Percentiles rank a stretch among this genome's conserved stretches.
Evolutionary conservation across 1,139 yeast genomes (phyloP).

Genomic region (Insectozyma bohioensis): DNA sequence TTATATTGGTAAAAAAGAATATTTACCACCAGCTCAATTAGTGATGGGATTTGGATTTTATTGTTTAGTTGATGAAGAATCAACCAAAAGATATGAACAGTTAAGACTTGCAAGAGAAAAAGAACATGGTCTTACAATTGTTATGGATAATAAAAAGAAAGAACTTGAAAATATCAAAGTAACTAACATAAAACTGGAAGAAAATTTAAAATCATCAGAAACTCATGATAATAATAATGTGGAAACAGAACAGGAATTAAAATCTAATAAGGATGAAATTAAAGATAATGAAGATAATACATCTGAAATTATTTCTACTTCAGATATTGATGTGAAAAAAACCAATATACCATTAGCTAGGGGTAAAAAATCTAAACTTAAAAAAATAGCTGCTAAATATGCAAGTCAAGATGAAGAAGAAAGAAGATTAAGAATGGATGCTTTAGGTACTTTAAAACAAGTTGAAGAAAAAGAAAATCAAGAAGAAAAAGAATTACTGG

Average conservation of each 20-base stretch:
- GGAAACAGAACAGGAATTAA: conserved; percentile 12
- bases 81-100: conserved; percentile 41
- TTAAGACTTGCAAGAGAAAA: conserved; percentile 38
- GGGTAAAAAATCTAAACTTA: conserved; percentile 82
- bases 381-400: conserved; percentile 80
- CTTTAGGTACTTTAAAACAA: conserved; percentile 80
- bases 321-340: neutral
- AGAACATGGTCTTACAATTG: conserved; percentile 47
- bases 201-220: conserved; percentile 8
- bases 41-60: conserved; percentile 88
- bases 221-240: too few relatives aligned
- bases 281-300: conserved; percentile 12
- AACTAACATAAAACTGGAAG: conserved; percentile 13
- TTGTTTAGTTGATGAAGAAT: conserved; percentile 66
- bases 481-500: conserved; percentile 25
- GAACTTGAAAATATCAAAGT: conserved; percentile 24
- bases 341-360: conserved; percentile 51
- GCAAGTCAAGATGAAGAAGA: conserved; percentile 94
- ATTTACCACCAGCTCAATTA: conserved; percentile 77
- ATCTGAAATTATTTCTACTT: neutral
- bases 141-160: conserved; percentile 36
- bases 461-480: conserved; percentile 40
- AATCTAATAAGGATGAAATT: conserved; percentile 12
- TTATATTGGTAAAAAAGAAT: conserved; percentile 55
- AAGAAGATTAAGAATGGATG: conserved; percentile 67